Percentiles rank a stretch among this genome's conserved stretches.
These are phyloP conservation scores for Coprinopsis sp. DNA, from an alignment of 768 basidiomycete genomes.

Conservation along the genomic window DNA sequence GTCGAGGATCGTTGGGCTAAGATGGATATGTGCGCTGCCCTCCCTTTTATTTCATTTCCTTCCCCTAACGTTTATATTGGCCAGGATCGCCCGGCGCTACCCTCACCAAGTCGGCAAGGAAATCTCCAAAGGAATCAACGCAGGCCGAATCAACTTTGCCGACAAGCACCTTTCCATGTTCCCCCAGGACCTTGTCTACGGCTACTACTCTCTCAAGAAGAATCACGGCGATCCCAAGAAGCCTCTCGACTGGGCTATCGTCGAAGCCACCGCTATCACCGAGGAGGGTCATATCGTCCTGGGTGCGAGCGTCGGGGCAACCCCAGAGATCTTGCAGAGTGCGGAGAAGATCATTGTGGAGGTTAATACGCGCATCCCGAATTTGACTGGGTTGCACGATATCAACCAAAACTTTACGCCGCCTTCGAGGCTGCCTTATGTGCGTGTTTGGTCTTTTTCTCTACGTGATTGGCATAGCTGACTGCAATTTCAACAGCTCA, in stretches of 20 bases:
- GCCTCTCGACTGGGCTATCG: slow-evolving; percentile 46
- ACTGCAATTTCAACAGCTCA: slow-evolving; percentile 27
- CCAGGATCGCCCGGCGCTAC: slow-evolving; percentile 38
- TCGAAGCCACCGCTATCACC: slow-evolving; percentile 45
- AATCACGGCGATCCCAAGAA: slow-evolving; percentile 40
- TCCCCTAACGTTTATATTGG: not conserved
- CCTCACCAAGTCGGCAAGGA: slow-evolving; percentile 50
- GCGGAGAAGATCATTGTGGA: slow-evolving; percentile 49
- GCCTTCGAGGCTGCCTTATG: slow-evolving; percentile 40
- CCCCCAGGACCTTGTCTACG: slow-evolving; percentile 45
- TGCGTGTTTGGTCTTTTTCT: slow-evolving; percentile 14
- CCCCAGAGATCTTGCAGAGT: slow-evolving; percentile 42
- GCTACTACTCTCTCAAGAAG: slow-evolving; percentile 41
- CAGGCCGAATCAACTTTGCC: slow-evolving; percentile 41
- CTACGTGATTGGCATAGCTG: not conserved
- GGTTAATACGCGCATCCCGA: slow-evolving; percentile 44
- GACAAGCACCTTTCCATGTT: slow-evolving; percentile 52
- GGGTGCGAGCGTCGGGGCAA: slow-evolving; percentile 43
- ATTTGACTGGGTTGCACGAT: slow-evolving; percentile 44
- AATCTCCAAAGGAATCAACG: slow-evolving; percentile 44
- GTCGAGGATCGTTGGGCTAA: slow-evolving; percentile 45
- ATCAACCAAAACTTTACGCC: slow-evolving; percentile 42
- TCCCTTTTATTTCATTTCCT: not conserved
- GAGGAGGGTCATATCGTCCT: slow-evolving; percentile 46
- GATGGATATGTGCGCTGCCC: slow-evolving; percentile 37